Conservation (phyloP, 257 asterid species). For the Ilex asprella region DNA sequence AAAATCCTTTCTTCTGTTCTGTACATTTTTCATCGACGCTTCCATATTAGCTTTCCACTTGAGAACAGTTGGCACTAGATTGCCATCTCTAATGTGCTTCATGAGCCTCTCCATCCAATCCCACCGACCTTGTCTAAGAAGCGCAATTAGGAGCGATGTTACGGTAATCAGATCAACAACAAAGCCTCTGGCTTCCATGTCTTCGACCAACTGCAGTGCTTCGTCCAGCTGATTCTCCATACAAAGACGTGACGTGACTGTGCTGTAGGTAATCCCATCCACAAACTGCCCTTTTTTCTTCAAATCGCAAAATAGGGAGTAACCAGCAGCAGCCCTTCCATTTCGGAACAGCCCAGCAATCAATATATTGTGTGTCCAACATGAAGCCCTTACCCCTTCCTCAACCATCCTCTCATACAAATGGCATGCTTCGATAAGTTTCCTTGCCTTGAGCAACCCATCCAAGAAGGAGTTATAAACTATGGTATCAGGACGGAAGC, state of each 20-base stretch:
- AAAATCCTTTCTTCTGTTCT: slow-evolving; percentile 62
- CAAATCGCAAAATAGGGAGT: slow-evolving; percentile 69
- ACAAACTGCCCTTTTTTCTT: slow-evolving; percentile 74
- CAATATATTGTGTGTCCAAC: slow-evolving; percentile 88
- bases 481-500: slow-evolving; percentile 53
- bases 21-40: slow-evolving; percentile 44
- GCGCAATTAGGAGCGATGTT: slow-evolving; percentile 59
- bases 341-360: slow-evolving; percentile 80
- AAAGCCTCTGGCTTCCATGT: slow-evolving; percentile 86
- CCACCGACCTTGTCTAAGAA: slow-evolving; percentile 66
- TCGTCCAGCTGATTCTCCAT: slow-evolving; percentile 57
- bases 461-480: slow-evolving; percentile 77
- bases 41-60: slow-evolving; percentile 86
- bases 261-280: slow-evolving; percentile 73
- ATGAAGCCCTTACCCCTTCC: slow-evolving; percentile 65
- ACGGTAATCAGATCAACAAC: slow-evolving; percentile 71
- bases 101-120: slow-evolving; percentile 62
- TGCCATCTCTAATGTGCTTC: slow-evolving; percentile 67
- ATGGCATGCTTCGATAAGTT: slow-evolving; percentile 68
- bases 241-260: slow-evolving; percentile 62
- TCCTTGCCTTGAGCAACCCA: slow-evolving; percentile 81
- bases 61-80: slow-evolving; percentile 61
- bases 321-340: slow-evolving; percentile 79
- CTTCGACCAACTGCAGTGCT: slow-evolving; percentile 76
- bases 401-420: slow-evolving; percentile 85